Percentiles rank a stretch among this genome's conserved stretches.
phyloP scores from a whole-genome alignment of 108 stramenopile species.

The Pseudonitzschia multiseries region DNA sequence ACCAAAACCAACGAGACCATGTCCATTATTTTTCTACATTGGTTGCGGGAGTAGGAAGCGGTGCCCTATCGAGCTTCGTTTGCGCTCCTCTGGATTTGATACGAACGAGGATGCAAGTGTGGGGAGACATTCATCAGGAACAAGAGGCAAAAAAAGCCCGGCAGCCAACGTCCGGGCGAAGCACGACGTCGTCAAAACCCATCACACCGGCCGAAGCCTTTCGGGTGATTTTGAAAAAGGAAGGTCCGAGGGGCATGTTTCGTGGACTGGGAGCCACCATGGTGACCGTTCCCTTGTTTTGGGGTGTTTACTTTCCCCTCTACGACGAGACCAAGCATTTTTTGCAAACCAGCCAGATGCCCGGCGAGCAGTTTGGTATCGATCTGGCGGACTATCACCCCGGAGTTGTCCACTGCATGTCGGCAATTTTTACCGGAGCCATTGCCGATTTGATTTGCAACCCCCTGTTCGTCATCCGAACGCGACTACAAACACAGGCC shows the following conservation, averaged over 20 bases:
- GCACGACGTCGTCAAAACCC: background rate
- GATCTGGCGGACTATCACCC: constrained; percentile 37
- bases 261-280: constrained; percentile 88
- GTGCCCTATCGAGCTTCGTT: constrained; percentile 66
- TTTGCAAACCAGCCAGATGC: constrained; percentile 3
- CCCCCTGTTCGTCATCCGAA: constrained; percentile 90
- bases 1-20: constrained; percentile 27
- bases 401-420: constrained; percentile 64
- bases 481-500: constrained; percentile 87
- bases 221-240: constrained; percentile 56
- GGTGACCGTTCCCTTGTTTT: constrained; percentile 87
- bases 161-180: background rate
- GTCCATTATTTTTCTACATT: constrained; percentile 56
- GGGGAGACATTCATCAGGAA: constrained; percentile 49
- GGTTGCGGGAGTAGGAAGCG: constrained; percentile 81
- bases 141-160: background rate
- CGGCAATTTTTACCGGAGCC: constrained; percentile 81
- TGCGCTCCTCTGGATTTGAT: constrained; percentile 91
- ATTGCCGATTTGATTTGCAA: constrained; percentile 88
- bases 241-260: constrained; percentile 83
- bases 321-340: constrained; percentile 53
- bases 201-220: constrained; percentile 28
- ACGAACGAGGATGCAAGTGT: constrained; percentile 84
- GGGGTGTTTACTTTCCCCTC: constrained; percentile 81
- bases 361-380: constrained; percentile 13